phyloP scores from a whole-genome alignment of 2,329 filamentous ascomycete genomes.

The Sporothrix inflata region DNA sequence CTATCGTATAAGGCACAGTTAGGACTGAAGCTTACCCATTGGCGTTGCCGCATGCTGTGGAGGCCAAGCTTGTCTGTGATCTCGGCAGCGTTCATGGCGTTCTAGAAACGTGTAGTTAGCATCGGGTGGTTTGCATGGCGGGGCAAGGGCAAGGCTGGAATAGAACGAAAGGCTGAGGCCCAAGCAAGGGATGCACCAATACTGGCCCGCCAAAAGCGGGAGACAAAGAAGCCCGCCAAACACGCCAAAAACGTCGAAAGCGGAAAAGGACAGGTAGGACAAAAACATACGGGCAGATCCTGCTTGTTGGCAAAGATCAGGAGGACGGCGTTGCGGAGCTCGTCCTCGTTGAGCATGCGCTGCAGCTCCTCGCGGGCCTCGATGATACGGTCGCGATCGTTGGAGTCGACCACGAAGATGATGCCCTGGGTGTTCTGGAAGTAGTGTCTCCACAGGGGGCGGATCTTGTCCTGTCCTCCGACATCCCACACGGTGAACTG shows the following conservation, averaged over 20 bases:
- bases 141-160: background rate
- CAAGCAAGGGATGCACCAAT: slow-evolving; percentile 22
- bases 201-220: slow-evolving; percentile 1
- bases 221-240: slow-evolving; percentile 8
- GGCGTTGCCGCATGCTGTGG: slow-evolving; percentile 96
- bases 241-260: background rate
- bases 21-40: slow-evolving; percentile 77
- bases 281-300: slow-evolving; percentile 83
- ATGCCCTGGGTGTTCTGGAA: slow-evolving; percentile 99
- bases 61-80: slow-evolving; percentile 99
- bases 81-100: slow-evolving; percentile 99
- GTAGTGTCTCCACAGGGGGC: slow-evolving; percentile 99
- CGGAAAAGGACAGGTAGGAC: background rate
- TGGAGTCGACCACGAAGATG: slow-evolving; percentile 99
- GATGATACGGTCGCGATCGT: slow-evolving; percentile 96
- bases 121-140: background rate
- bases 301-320: slow-evolving; percentile 99
- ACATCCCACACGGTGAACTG: slow-evolving; percentile 99
- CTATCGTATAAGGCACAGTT: slow-evolving; percentile 74
- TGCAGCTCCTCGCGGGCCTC: slow-evolving; percentile 96
- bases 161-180: background rate
- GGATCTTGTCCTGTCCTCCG: slow-evolving; percentile 99
- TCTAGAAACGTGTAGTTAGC: slow-evolving; percentile 55
- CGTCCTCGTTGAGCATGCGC: slow-evolving; percentile 98
- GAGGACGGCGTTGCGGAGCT: slow-evolving; percentile 95